Percentiles rank a stretch among this genome's conserved stretches.
phyloP scores from a whole-genome alignment of 257 asterid species.

The Verbena officinalis region DNA sequence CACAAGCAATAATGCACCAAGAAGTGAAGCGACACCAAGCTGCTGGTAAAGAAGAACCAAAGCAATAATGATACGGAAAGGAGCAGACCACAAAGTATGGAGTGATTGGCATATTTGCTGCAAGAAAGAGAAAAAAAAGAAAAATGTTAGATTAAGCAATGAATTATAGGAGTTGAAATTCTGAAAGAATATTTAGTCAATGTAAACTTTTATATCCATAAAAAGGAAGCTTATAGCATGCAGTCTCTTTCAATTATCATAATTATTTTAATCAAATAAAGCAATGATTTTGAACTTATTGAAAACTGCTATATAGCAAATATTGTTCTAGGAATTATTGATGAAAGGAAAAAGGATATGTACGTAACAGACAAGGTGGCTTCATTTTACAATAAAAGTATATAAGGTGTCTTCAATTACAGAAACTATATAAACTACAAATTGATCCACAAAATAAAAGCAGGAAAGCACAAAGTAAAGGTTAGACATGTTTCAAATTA shows the following conservation, averaged over 20 bases:
- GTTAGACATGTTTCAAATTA: not conserved
- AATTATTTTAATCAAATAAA: slow-evolving; percentile 4
- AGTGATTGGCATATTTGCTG: slow-evolving; percentile 97
- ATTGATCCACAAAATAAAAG: not conserved
- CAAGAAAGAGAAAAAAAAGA: slow-evolving; percentile 39
- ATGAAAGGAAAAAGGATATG: slow-evolving; percentile 3
- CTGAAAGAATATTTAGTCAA: slow-evolving; percentile 10
- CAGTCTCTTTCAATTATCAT: not conserved
- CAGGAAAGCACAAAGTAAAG: slow-evolving; percentile 2
- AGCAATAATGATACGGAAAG: slow-evolving; percentile 79
- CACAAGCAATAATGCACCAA: slow-evolving; percentile 84
- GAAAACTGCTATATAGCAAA: not conserved
- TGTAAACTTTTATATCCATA: slow-evolving; percentile 10
- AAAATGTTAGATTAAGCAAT: slow-evolving; percentile 26
- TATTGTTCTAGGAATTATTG: not conserved
- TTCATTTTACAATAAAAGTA: not conserved
- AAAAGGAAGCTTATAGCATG: slow-evolving; percentile 3
- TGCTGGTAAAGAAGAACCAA: slow-evolving; percentile 88
- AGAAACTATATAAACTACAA: not conserved
- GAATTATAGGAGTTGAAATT: not conserved
- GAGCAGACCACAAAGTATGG: slow-evolving; percentile 95
- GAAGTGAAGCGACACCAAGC: slow-evolving; percentile 83
- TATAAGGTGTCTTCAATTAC: slow-evolving; percentile 1
- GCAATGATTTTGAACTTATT: not conserved
- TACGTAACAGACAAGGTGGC: not conserved